Base-by-base conservation (phyloP, 2,329 filamentous ascomycete genomes). In the Colletotrichum sp. region DNA sequence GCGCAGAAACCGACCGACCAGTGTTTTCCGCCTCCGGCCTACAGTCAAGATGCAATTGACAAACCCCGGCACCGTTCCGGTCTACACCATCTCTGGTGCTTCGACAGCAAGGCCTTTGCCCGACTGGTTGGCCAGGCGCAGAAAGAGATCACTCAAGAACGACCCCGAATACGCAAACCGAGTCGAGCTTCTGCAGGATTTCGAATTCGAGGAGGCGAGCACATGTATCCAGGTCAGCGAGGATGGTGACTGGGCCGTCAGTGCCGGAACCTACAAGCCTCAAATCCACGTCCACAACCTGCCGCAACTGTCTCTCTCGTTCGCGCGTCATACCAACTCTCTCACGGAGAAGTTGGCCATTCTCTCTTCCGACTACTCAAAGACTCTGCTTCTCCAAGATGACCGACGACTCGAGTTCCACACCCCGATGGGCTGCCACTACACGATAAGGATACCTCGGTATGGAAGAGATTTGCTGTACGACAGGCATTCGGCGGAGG, bases 241-340 rank as follows among this genome's bases (percentile, higher is more conserved):
- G 74, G 97, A 99, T 91, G 96, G 96, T 65, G 94, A 99, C 83
- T 99, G 97, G 96, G 72, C 77, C 13, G 75, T 78, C 48, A 98
- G 95, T 81, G 98, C 96, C 68, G 96, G 95, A 87, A 93, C 92
- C 70, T 93, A 92, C 84, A 92, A 89, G 84, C 88, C 83, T 2
- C 95, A 98, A 84, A 98, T 99, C 75, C 97, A 99, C 82, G 94
- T 95, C n/a, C 98, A 99, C 85, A 95, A 98, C 82, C 92, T 99
- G 8, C 94, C 96, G 48, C 96, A 99, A 82, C 90, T 99, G 26
- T 96, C 96, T 12, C 91, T 99, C n/a, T 98, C 96, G 10, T 99
- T 94, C 85, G 92, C 96, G 38, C 93, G 97, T 71, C 97, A 99
- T 84, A 99, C 98, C 2, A 94, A 95, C 78, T 94, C 95, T 10